Conservation (phyloP, 1,139 yeast genomes). For the Debaryomyces subglobosus region DNA sequence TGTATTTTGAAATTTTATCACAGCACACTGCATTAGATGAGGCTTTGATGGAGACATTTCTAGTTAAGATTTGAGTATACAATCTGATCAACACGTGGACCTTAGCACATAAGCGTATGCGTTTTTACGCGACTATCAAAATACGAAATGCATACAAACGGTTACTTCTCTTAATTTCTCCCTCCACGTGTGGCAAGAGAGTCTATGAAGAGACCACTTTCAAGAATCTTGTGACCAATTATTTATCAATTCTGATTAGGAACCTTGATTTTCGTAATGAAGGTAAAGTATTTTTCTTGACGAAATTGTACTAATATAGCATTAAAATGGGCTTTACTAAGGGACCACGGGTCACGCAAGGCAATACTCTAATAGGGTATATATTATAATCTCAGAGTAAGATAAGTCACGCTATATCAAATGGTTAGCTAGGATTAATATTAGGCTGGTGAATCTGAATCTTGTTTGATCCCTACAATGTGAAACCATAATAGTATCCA, state of each 20-base stretch:
- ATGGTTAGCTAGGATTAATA: too few relatives aligned
- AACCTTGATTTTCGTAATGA: neutral
- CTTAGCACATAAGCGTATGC: too few relatives aligned
- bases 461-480: too few relatives aligned
- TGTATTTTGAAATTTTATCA: neutral
- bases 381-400: neutral
- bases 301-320: neutral
- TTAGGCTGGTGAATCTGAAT: too few relatives aligned
- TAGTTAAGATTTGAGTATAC: neutral
- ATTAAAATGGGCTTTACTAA: neutral
- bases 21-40: neutral
- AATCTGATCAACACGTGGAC: neutral
- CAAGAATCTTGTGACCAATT: neutral
- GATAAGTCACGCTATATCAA: neutral
- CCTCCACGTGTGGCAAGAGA: neutral
- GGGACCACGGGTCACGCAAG: neutral
- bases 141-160: neutral
- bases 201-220: neutral
- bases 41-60: neutral
- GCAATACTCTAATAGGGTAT: neutral
- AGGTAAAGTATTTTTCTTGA: neutral
- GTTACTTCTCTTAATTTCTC: neutral
- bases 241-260: neutral
- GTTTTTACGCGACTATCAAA: neutral
- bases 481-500: too few relatives aligned